Conservation (phyloP, 495 filamentous ascomycete species). For the Hyaloscypha hepaticicola region DNA sequence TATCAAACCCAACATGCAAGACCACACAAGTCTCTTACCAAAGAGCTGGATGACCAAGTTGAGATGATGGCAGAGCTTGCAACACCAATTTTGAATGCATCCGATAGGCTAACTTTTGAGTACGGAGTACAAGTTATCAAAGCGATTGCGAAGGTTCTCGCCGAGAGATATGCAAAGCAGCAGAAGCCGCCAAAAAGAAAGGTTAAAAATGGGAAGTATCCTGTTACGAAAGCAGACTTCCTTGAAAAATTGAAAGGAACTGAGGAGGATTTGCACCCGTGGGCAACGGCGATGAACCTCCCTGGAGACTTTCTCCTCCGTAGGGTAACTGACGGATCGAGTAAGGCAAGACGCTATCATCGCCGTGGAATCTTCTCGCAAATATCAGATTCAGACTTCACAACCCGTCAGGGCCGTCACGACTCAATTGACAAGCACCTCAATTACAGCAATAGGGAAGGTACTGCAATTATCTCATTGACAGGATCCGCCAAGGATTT, state of each 20-base stretch:
- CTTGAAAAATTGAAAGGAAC: not conserved
- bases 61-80: not conserved
- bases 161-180: not conserved
- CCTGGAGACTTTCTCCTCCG: not conserved
- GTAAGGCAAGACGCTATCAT: slow-evolving; percentile 4
- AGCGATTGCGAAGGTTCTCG: not conserved
- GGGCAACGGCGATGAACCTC: not conserved
- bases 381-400: not conserved
- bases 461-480: slow-evolving; percentile 10
- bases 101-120: not conserved
- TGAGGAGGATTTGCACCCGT: slow-evolving; percentile 3
- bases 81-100: not conserved
- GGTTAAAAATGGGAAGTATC: not conserved
- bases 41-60: not conserved
- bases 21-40: no score
- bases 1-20: not conserved
- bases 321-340: not conserved
- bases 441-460: slow-evolving; percentile 1
- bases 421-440: not conserved
- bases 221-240: not conserved
- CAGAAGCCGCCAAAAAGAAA: not conserved
- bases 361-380: not conserved
- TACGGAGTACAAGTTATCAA: not conserved
- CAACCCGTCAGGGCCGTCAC: not conserved
- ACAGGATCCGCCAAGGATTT: not conserved